Conservation (phyloP, 495 filamentous ascomycete genomes). For the Trichoderma virens region DNA sequence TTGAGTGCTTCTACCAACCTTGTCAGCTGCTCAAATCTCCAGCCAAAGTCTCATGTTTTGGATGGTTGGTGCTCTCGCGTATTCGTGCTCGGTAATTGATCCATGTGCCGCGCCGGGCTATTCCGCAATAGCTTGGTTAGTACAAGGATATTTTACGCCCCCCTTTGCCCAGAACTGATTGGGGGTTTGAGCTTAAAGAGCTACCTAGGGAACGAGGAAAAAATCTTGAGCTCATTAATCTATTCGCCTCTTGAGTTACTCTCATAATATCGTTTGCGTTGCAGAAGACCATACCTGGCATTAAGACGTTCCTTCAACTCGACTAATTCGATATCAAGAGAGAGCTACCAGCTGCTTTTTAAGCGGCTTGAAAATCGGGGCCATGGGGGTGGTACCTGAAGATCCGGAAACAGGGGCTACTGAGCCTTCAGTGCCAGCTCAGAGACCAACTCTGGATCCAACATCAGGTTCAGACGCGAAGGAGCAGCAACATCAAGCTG, state of each 20-base stretch:
- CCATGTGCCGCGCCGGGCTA: background rate
- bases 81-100: conserved; percentile 4
- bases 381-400: background rate
- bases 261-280: too few relatives aligned
- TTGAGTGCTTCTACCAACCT: background rate
- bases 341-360: too few relatives aligned
- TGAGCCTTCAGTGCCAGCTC: background rate
- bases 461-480: background rate
- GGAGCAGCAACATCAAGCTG: background rate
- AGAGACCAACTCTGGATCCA: background rate
- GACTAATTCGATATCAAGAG: too few relatives aligned
- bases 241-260: background rate
- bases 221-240: background rate
- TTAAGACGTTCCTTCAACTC: too few relatives aligned
- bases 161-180: background rate
- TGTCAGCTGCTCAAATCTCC: background rate
- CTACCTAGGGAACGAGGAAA: background rate
- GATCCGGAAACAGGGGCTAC: background rate
- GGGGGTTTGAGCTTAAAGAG: background rate
- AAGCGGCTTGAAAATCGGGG: background rate
- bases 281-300: too few relatives aligned
- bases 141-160: background rate
- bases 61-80: background rate
- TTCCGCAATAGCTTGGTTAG: background rate
- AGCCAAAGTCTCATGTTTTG: background rate